phyloP scores from a whole-genome alignment of 2,329 filamentous ascomycete species.

The Talaromyces sp. region DNA sequence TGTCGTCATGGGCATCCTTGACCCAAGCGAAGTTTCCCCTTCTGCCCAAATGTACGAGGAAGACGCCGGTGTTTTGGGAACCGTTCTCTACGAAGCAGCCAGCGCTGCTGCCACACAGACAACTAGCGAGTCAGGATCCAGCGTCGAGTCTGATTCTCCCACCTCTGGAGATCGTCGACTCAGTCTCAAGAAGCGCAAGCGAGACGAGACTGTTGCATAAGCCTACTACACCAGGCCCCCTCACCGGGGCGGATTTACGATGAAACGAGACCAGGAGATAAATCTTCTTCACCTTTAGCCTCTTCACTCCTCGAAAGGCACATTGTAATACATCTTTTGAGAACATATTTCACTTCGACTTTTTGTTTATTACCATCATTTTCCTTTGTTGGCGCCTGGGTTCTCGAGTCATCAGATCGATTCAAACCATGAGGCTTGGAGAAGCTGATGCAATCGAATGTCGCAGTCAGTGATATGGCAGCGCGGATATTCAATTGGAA shows the following conservation, averaged over 20 bases:
- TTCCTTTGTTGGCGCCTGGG: constrained; percentile 19
- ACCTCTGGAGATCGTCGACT: constrained; percentile 39
- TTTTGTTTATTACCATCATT: constrained; percentile 8
- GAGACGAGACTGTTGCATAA: constrained; percentile 58
- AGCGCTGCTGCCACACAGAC: constrained; percentile 65
- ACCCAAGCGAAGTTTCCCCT: constrained; percentile 51
- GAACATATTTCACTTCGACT: constrained; percentile 18
- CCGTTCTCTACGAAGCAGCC: constrained; percentile 77
- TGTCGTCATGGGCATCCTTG: constrained; percentile 83
- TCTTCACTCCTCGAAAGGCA: constrained; percentile 5
- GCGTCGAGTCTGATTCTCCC: constrained; percentile 30
- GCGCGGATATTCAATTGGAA: constrained; percentile 2
- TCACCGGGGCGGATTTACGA: constrained; percentile 28
- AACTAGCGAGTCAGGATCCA: constrained; percentile 43
- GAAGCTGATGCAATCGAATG: constrained; percentile 7
- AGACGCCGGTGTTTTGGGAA: constrained; percentile 67
- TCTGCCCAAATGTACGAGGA: constrained; percentile 47
- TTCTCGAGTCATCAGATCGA: constrained; percentile 15
- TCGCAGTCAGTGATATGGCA: constrained; percentile 6
- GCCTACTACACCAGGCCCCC: constrained; percentile 9
- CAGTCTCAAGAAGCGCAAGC: constrained; percentile 74
- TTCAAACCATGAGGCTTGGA: background rate
- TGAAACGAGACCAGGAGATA: constrained; percentile 41
- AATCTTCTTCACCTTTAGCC: constrained; percentile 20
- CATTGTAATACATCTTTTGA: constrained; percentile 19